Base-by-base conservation (phyloP, 805 yeast species). In the Sugiyamaella mastotermitis region DNA sequence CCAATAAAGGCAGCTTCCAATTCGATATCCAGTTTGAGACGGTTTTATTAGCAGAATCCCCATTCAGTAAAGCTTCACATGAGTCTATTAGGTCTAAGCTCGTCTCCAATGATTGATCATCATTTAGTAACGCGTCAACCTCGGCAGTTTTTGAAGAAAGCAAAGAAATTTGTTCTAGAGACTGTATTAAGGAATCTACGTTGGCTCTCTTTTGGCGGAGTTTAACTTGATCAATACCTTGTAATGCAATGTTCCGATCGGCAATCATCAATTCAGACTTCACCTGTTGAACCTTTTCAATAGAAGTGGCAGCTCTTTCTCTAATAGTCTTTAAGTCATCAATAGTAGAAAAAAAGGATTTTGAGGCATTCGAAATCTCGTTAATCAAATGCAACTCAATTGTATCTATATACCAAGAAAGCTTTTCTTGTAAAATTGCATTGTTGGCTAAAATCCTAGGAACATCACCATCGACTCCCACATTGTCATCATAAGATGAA, bases 321-420 rank as follows among this genome's bases (percentile, higher is more conserved):
- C 58, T 53, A 24, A 88, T 77, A 5, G 65, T 67, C 50, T 78
- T 78, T 40, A 92, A 71, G 46, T 86, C 94, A 38, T 79, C 84
- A 38, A 94, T 64, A 0, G 96, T 88, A 36, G 76, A 76, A 60
- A 87, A 87, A 54, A 92, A 90, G 5, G 88, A 78, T 37, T 78
- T 76, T 0, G 96, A 84, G 0, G 95, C 82, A 46, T 75, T 74
- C 3, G 95, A 81, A 22, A 92, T 86, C 58, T 87, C 95, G 27
- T 74, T 69, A 14, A 88, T 82, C 29, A 90, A 62, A 44, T 82
- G 80, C 25, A 83, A 68, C 60, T 90, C 98, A 1, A 90, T 86
- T 0, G 78, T 69, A 55, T 92, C 97, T 39, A 92, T 66, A 53
- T 87, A 86, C 60, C 78, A 78, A 3, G 92, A 83, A 23, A 90